Evolutionary conservation across 2,329 filamentous ascomycete genomes (phyloP).

Genomic region (Fusarium coicis): DNA sequence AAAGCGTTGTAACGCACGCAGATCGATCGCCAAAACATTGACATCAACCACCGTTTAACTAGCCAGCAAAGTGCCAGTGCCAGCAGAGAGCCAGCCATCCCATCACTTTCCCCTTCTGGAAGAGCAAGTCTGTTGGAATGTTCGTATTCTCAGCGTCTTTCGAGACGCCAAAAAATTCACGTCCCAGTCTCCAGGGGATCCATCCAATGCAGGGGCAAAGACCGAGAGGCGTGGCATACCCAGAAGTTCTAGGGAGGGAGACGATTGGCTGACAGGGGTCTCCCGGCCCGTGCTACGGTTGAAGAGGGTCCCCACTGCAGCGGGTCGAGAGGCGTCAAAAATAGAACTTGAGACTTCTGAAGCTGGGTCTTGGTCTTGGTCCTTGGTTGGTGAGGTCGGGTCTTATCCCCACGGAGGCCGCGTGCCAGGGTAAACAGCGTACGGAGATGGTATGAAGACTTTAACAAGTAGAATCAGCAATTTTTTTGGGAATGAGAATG

Average conservation of each 20-base stretch:
- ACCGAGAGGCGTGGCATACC: conserved; percentile 22
- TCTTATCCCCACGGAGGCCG: conserved; percentile 32
- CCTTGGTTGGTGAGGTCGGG: neutral
- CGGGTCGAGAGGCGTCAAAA: conserved; percentile 40
- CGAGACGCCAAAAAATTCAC: conserved; percentile 2
- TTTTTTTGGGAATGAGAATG: neutral
- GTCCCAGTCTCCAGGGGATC: neutral
- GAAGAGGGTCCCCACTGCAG: conserved; percentile 21
- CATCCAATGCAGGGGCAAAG: conserved; percentile 32
- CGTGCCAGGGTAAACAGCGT: conserved; percentile 19
- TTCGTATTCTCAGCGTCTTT: conserved; percentile 30
- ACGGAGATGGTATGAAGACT: neutral
- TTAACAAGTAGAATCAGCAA: neutral
- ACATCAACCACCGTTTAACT: neutral
- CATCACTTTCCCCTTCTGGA: conserved; percentile 35
- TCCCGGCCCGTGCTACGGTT: conserved; percentile 20
- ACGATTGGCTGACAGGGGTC: conserved; percentile 22
- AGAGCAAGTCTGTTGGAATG: conserved; percentile 5
- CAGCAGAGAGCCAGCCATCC: conserved; percentile 1
- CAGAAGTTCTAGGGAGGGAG: conserved; percentile 1
- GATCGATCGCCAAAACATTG: conserved; percentile 27
- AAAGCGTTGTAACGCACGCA: neutral
- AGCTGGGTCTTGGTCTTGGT: conserved; percentile 22
- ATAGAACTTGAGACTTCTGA: conserved; percentile 29
- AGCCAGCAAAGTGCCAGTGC: conserved; percentile 3